Evolutionary conservation across 768 basidiomycete genomes (phyloP).

Genomic region (Termitomyces sp.): DNA sequence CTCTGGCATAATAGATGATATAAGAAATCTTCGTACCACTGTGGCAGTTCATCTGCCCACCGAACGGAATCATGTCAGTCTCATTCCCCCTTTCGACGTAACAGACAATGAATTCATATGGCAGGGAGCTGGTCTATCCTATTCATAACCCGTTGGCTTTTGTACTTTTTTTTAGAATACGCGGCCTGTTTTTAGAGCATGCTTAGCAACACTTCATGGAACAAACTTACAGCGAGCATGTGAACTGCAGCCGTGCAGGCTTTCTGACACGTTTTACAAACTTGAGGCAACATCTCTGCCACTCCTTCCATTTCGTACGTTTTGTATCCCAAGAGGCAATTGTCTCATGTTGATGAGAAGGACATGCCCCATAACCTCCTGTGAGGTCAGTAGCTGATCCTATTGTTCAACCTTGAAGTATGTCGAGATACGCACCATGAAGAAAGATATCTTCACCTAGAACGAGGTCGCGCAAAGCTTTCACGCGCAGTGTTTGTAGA

Average conservation of each 20-base stretch:
- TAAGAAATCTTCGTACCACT: constrained; percentile 1
- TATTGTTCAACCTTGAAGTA: neutral
- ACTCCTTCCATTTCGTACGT: constrained; percentile 58
- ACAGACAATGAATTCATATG: neutral
- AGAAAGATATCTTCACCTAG: constrained; percentile 63
- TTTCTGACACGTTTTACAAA: constrained; percentile 50
- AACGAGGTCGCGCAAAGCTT: constrained; percentile 44
- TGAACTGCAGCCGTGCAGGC: constrained; percentile 59
- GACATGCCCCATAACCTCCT: constrained; percentile 54
- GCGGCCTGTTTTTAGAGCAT: constrained; percentile 2
- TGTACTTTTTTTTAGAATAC: constrained; percentile 41
- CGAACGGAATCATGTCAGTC: neutral
- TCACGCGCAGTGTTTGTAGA: constrained; percentile 53
- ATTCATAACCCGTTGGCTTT: constrained; percentile 49
- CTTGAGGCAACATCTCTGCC: constrained; percentile 31
- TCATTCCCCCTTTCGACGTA: neutral
- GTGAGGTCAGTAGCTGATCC: neutral
- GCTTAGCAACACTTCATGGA: neutral
- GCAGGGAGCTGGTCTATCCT: constrained; percentile 42
- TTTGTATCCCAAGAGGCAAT: constrained; percentile 44
- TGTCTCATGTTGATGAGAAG: constrained; percentile 41
- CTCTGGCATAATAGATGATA: constrained; percentile 85
- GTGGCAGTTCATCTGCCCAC: neutral
- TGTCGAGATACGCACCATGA: constrained; percentile 35
- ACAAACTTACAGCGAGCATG: constrained; percentile 56